Conservation (phyloP, 352 stramenopile species). For the Stramenopiles sp. region DNA sequence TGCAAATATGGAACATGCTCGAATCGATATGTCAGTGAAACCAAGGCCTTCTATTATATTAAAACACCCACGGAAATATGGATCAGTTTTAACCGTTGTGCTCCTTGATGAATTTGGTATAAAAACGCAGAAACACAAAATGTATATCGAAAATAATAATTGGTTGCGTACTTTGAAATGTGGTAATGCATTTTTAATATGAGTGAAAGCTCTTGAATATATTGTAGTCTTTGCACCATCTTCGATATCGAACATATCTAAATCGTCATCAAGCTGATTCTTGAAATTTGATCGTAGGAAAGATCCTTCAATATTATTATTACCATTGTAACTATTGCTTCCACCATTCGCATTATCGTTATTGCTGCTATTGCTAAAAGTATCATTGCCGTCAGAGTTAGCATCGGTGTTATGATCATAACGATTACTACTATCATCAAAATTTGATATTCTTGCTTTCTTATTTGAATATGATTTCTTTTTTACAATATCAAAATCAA, state of each 20-base stretch:
- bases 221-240: not conserved
- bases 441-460: not conserved
- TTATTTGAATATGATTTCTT: not conserved
- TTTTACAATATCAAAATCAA: conserved; percentile 2
- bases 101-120: not conserved
- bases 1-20: not conserved
- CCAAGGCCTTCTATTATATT: not conserved
- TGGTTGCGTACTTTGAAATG: not conserved
- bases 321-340: not conserved
- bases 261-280: not conserved
- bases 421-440: not conserved
- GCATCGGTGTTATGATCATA: not conserved
- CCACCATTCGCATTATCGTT: not conserved
- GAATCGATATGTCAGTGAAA: not conserved
- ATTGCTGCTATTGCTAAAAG: not conserved
- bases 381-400: not conserved
- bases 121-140: not conserved
- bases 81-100: not conserved
- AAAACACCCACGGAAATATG: not conserved
- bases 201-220: not conserved
- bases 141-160: not conserved
- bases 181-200: not conserved
- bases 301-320: not conserved
- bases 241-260: not conserved
- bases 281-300: not conserved